Evolutionary conservation across 768 basidiomycete genomes (phyloP).

Genomic region (Clavulina sp.): DNA sequence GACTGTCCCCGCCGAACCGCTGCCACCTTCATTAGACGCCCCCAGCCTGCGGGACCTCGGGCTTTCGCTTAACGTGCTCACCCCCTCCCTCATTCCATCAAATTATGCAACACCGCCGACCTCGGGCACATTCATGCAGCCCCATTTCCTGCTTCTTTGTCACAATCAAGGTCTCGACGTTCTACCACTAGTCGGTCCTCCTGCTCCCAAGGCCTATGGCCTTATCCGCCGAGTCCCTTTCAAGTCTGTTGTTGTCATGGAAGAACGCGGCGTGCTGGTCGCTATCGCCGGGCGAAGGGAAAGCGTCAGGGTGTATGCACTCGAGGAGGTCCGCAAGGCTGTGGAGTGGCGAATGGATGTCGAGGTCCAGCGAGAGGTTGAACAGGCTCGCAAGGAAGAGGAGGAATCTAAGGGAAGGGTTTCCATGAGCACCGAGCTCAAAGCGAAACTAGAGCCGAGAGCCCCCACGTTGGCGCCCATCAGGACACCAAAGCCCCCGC

Average conservation of each 20-base stretch:
- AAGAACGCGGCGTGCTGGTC: slow-evolving; percentile 77
- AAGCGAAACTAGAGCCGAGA: background rate
- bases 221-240: slow-evolving; percentile 67
- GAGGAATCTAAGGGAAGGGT: slow-evolving; percentile 16
- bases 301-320: slow-evolving; percentile 73
- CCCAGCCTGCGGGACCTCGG: slow-evolving; percentile 64
- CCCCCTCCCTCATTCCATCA: slow-evolving; percentile 48
- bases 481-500: slow-evolving; percentile 4
- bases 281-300: slow-evolving; percentile 76
- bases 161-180: slow-evolving; percentile 78
- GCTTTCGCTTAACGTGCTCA: slow-evolving; percentile 48
- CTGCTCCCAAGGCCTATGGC: slow-evolving; percentile 59
- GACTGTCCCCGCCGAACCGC: slow-evolving; percentile 31
- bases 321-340: slow-evolving; percentile 71
- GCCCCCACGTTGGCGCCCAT: background rate
- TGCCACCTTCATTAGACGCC: slow-evolving; percentile 53
- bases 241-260: slow-evolving; percentile 83
- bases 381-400: slow-evolving; percentile 43
- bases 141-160: slow-evolving; percentile 68
- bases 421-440: background rate
- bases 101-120: slow-evolving; percentile 63
- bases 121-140: slow-evolving; percentile 62
- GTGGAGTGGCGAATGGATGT: slow-evolving; percentile 79
- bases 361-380: slow-evolving; percentile 57
- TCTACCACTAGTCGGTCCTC: slow-evolving; percentile 59